A percentile compares a stretch with the other conserved stretches of the same genome.
Evolutionary conservation across 2,329 filamentous ascomycete genomes (phyloP).

Genomic region (Aspergillus oerlinghausenensis): DNA sequence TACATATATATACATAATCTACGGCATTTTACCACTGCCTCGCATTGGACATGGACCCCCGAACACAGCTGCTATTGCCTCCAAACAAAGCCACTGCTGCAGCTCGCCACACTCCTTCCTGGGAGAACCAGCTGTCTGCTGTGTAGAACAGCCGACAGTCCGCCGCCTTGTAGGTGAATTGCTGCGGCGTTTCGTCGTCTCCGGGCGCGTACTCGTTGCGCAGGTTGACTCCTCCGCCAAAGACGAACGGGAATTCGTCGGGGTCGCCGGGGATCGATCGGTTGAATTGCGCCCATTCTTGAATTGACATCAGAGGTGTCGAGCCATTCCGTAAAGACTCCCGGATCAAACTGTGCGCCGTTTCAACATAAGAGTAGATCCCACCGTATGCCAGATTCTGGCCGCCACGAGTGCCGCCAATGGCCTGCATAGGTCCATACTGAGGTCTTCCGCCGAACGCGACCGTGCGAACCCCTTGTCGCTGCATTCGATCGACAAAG

Average conservation of each 20-base stretch:
- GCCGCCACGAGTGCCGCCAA: slow-evolving; percentile 62
- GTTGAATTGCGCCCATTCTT: background rate
- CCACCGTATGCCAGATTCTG: slow-evolving; percentile 25
- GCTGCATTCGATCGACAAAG: slow-evolving; percentile 53
- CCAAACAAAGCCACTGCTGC: background rate
- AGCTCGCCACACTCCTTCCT: background rate
- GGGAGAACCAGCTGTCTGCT: slow-evolving; percentile 35
- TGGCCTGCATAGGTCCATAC: slow-evolving; percentile 53
- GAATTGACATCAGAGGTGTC: background rate
- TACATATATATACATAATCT: background rate
- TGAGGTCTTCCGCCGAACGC: slow-evolving; percentile 57
- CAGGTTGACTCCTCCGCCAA: slow-evolving; percentile 34
- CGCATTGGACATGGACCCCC: background rate
- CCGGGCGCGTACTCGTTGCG: slow-evolving; percentile 43
- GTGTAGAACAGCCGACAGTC: slow-evolving; percentile 61
- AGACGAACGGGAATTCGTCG: slow-evolving; percentile 13
- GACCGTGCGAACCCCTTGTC: slow-evolving; percentile 53
- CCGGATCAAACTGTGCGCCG: slow-evolving; percentile 14
- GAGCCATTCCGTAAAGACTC: slow-evolving; percentile 10
- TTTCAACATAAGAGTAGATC: slow-evolving; percentile 21
- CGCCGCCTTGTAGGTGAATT: slow-evolving; percentile 59
- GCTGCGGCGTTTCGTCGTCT: slow-evolving; percentile 46
- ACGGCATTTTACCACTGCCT: background rate
- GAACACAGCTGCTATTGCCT: background rate
- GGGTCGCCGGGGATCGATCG: slow-evolving; percentile 11